Evolutionary conservation across 2,329 filamentous ascomycete species (phyloP).

Genomic region (Penicillium sp.): DNA sequence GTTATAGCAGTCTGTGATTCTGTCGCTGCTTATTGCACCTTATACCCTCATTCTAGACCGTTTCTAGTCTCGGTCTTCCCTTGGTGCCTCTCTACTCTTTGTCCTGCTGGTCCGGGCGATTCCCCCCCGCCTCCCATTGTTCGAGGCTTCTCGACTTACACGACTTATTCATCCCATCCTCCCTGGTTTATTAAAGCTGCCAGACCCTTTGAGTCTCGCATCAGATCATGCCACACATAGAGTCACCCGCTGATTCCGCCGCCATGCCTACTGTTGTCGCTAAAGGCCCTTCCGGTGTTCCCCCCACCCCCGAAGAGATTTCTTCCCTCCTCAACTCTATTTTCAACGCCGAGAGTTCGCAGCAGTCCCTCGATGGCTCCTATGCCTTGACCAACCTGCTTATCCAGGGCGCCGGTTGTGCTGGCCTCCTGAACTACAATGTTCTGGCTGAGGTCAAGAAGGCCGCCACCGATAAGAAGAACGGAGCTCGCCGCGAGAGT

Average conservation of each 20-base stretch:
- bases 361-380: constrained; percentile 63
- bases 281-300: constrained; percentile 44
- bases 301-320: constrained; percentile 64
- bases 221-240: constrained; percentile 47
- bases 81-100: constrained; percentile 1
- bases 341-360: constrained; percentile 65
- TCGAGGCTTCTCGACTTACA: constrained; percentile 2
- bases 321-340: constrained; percentile 60
- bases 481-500: constrained; percentile 74
- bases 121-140: constrained; percentile 1
- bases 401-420: constrained; percentile 60
- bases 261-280: constrained; percentile 47
- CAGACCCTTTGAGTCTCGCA: constrained; percentile 4
- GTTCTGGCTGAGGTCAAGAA: constrained; percentile 63
- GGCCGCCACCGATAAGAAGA: constrained; percentile 91
- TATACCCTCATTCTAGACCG: background rate
- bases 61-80: background rate
- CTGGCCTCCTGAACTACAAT: constrained; percentile 59
- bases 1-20: constrained; percentile 5
- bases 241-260: constrained; percentile 39
- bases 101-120: constrained; percentile 7
- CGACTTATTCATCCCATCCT: constrained; percentile 1
- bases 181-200: constrained; percentile 14
- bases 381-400: constrained; percentile 62
- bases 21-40: constrained; percentile 4